These are phyloP conservation scores for Gomphus bonarii DNA, from an alignment of 1,284 basidiomycete genomes.

Conservation along the genomic window DNA sequence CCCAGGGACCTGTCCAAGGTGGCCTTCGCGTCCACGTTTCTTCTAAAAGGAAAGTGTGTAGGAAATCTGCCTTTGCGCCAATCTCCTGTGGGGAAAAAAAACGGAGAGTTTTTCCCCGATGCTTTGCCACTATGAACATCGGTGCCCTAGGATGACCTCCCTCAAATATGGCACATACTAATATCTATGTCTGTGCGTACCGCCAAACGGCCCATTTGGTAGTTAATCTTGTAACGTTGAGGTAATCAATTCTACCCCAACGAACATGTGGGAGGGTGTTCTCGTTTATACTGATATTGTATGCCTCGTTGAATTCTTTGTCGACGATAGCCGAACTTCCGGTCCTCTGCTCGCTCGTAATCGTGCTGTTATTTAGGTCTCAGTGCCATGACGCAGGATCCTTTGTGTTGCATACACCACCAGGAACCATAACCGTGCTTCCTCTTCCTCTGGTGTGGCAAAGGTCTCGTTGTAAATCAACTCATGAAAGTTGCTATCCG, in stretches of 20 bases:
- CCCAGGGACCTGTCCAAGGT: slow-evolving; percentile 52
- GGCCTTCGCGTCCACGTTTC: slow-evolving; percentile 47
- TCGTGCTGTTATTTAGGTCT: slow-evolving; percentile 33
- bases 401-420: slow-evolving; percentile 43
- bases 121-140: slow-evolving; percentile 49
- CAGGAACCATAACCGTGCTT: slow-evolving; percentile 58
- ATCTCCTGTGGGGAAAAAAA: slow-evolving; percentile 61
- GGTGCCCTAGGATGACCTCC: slow-evolving; percentile 43
- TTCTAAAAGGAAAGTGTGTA: slow-evolving; percentile 52
- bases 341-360: slow-evolving; percentile 46
- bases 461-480: slow-evolving; percentile 57
- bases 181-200: slow-evolving; percentile 30
- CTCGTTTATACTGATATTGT: slow-evolving; percentile 47
- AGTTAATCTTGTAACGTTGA: slow-evolving; percentile 65
- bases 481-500: slow-evolving; percentile 62
- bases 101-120: slow-evolving; percentile 60
- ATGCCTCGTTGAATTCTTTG: slow-evolving; percentile 57
- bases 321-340: slow-evolving; percentile 61
- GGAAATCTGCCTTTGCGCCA: slow-evolving; percentile 41
- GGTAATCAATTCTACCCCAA: slow-evolving; percentile 73
- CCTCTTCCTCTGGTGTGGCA: slow-evolving; percentile 45
- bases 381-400: not conserved
- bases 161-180: not conserved
- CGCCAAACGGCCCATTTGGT: slow-evolving; percentile 75
- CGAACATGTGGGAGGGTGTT: slow-evolving; percentile 58